Percentiles rank a stretch among this genome's conserved stretches.
phyloP scores from a whole-genome alignment of 2,329 filamentous ascomycete species.

The Exophiala alcalophila region DNA sequence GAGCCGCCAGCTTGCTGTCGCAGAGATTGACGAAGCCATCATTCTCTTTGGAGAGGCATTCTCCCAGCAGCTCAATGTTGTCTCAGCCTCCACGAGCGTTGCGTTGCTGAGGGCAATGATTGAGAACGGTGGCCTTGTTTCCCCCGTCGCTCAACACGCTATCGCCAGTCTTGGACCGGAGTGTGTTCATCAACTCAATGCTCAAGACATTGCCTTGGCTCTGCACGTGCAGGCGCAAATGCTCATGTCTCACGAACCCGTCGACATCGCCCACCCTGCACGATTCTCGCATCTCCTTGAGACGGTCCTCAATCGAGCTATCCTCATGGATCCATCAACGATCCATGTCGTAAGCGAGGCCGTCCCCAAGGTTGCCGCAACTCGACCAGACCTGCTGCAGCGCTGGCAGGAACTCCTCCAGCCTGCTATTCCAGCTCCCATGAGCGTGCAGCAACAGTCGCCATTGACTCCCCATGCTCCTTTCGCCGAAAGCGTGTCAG shows the following conservation, averaged over 20 bases:
- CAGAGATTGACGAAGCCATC: slow-evolving; percentile 83
- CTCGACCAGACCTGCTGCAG: slow-evolving; percentile 46
- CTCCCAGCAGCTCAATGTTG: slow-evolving; percentile 50
- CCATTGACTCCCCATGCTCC: slow-evolving; percentile 48
- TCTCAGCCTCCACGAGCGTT: slow-evolving; percentile 56
- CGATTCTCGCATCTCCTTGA: slow-evolving; percentile 63
- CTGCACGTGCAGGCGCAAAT: slow-evolving; percentile 59
- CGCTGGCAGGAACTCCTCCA: slow-evolving; percentile 58
- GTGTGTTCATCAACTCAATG: slow-evolving; percentile 55
- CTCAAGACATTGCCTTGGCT: slow-evolving; percentile 54
- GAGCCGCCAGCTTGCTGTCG: slow-evolving; percentile 56
- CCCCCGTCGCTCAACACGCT: slow-evolving; percentile 58
- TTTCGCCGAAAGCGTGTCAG: slow-evolving; percentile 56
- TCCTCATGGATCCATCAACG: slow-evolving; percentile 56
- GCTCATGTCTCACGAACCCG: slow-evolving; percentile 39
- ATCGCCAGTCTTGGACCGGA: slow-evolving; percentile 60
- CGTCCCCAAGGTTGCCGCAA: slow-evolving; percentile 51
- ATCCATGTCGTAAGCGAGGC: slow-evolving; percentile 58
- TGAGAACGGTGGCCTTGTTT: slow-evolving; percentile 62
- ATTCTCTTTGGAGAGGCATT: slow-evolving; percentile 64
- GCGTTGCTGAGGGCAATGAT: slow-evolving; percentile 62
- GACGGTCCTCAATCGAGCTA: slow-evolving; percentile 51
- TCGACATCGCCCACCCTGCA: slow-evolving; percentile 57
- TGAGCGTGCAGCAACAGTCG: slow-evolving; percentile 35
- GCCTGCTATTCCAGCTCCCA: slow-evolving; percentile 38